Evolutionary conservation across 257 asterid genomes (phyloP).

Genomic region (Catharanthus roseus): DNA sequence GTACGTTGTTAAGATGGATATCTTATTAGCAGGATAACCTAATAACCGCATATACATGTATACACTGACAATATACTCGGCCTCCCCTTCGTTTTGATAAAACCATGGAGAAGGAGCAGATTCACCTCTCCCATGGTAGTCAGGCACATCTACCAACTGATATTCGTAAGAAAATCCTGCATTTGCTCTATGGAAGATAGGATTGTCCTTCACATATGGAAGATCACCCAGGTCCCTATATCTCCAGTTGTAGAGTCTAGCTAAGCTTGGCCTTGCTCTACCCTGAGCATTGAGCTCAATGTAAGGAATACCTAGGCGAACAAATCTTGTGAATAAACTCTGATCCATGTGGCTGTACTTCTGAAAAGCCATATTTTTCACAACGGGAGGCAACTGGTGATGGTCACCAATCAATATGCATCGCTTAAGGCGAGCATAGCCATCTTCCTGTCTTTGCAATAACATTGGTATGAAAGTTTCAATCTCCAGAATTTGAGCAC

Average conservation of each 20-base stretch:
- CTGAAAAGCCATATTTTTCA: conserved; percentile 99
- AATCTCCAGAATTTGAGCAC: conserved; percentile 98
- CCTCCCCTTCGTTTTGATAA: conserved; percentile 99
- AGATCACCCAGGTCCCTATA: conserved; percentile 96
- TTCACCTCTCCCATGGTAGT: conserved; percentile 91
- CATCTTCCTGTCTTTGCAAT: conserved; percentile 99
- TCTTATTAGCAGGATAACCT: conserved; percentile 93
- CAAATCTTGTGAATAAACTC: conserved; percentile 94
- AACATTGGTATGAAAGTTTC: conserved; percentile 97
- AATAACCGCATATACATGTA: conserved; percentile 95
- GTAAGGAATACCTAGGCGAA: conserved; percentile 91
- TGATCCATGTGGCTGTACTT: conserved; percentile 99
- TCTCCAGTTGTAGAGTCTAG: conserved; percentile 94
- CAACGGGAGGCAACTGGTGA: conserved; percentile 99
- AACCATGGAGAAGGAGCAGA: conserved; percentile 99
- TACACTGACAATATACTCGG: conserved; percentile 89
- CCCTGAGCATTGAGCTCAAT: conserved; percentile 99
- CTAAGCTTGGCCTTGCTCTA: conserved; percentile 96
- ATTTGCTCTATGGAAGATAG: conserved; percentile 65
- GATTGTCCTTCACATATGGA: conserved; percentile 61
- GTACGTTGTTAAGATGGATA: conserved; percentile 91
- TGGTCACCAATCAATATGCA: conserved; percentile 98
- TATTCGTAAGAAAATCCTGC: conserved; percentile 85
- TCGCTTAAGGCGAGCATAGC: conserved; percentile 95
- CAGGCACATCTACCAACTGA: conserved; percentile 90